Base-by-base conservation (phyloP, 495 filamentous ascomycete species). In the Lasiosphaeria miniovina region DNA sequence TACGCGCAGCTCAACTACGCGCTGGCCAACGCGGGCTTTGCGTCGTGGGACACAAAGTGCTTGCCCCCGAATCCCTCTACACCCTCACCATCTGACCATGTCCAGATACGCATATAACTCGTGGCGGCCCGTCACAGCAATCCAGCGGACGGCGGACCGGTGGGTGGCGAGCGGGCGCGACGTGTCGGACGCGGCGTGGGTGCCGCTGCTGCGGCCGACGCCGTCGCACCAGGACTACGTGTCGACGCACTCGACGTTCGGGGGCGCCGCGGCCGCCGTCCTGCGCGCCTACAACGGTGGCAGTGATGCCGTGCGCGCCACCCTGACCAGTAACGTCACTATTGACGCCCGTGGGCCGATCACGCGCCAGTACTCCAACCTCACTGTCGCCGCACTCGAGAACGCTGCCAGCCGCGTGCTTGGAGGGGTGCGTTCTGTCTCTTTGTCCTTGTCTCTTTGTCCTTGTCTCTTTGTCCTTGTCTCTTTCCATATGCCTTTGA, bases 1-100 rank as follows among this genome's bases (percentile, higher is more conserved):
- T 73, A 69, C 52, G 70, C 72, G 3, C 67, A 70, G 45, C 60
- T 75, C 54, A 71, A 75, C 65, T 73, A 72, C 61, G 72, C 72
- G n/a, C 62, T 75, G n/a, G 67, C 67, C 33, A 75, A 73, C 59
- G 72, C 71, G 1, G 72, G 60, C 4, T 57, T 75, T 45, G 72
- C 69, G 6, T 49, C 61, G 11, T 75, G 68, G 67, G 63, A 70
- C 43, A 54, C 49, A 17, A 75, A 73, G 69, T 66, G 32, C 1
- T 41, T 50, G 1, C 1, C 31, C 53, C 45, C 14, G 12, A 9
- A 12, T 17, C 24, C 24, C 24, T 24, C 2, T 24, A 33, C 31
- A 8, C 24, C 38, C 33, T 33, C n/a, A 12, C 4, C 4, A 40
- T 11, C 41, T 15, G 24, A 52, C 57, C 14, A 49, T 24, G 8